Evolutionary conservation across 1,284 basidiomycete genomes (phyloP).

Genomic region (Taiwanofungus camphoratus): DNA sequence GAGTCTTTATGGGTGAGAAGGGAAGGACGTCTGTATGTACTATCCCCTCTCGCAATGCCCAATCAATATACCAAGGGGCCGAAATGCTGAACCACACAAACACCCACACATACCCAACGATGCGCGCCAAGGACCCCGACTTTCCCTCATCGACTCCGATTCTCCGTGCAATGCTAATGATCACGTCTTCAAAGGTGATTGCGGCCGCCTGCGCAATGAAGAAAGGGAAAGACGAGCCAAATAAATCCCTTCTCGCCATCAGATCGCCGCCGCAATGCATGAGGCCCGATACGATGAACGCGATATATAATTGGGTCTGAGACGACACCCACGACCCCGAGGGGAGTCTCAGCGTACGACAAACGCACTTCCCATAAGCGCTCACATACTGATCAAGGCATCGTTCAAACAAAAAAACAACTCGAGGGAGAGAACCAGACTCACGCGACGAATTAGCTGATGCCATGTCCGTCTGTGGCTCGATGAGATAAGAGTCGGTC

Average conservation of each 20-base stretch:
- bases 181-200: slow-evolving; percentile 26
- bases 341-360: slow-evolving; percentile 15
- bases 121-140: not conserved
- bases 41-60: slow-evolving; percentile 12
- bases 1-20: slow-evolving; percentile 7
- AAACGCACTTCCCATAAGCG: slow-evolving; percentile 17
- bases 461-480: slow-evolving; percentile 29
- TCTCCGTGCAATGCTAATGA: slow-evolving; percentile 16
- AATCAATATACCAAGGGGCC: slow-evolving; percentile 11
- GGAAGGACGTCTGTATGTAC: slow-evolving; percentile 8
- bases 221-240: slow-evolving; percentile 21
- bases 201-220: slow-evolving; percentile 26
- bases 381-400: not conserved
- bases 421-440: slow-evolving; percentile 1
- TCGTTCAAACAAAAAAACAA: not conserved
- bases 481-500: not conserved
- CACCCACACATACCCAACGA: slow-evolving; percentile 18
- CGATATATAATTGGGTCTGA: slow-evolving; percentile 29
- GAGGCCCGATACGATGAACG: slow-evolving; percentile 28
- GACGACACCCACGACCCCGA: slow-evolving; percentile 21
- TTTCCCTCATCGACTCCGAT: not conserved
- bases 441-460: slow-evolving; percentile 23
- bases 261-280: slow-evolving; percentile 22
- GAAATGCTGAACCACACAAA: slow-evolving; percentile 13
- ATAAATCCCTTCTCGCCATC: slow-evolving; percentile 13